Evolutionary conservation across 352 stramenopile genomes (phyloP).

Genomic region (Phytophthora constricta): DNA sequence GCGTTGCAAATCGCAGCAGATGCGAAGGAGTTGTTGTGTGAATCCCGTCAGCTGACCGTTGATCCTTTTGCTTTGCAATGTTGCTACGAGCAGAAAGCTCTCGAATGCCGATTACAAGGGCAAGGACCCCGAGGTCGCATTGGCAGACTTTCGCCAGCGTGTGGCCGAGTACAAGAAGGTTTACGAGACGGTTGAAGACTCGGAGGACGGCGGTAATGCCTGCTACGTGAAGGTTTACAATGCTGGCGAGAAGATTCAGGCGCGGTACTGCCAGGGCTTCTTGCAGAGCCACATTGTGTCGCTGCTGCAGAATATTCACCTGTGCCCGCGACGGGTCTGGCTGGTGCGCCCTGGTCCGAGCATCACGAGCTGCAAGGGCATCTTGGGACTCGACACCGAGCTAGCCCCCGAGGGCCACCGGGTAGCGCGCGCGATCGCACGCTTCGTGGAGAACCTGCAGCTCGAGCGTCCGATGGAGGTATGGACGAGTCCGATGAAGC

Average conservation of each 20-base stretch:
- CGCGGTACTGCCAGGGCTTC: conserved; percentile 86
- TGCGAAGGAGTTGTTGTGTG: conserved; percentile 8
- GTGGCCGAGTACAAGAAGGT: conserved; percentile 94
- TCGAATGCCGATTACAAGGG: conserved; percentile 92
- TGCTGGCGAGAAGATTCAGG: conserved; percentile 92
- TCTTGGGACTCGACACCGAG: conserved; percentile 84
- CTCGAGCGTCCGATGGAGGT: conserved; percentile 78
- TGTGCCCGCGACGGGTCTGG: conserved; percentile 90
- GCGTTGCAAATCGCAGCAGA: conserved; percentile 31
- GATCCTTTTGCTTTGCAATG: conserved; percentile 7
- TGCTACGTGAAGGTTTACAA: conserved; percentile 96
- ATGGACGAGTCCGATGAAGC: conserved; percentile 87
- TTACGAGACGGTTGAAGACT: conserved; percentile 93
- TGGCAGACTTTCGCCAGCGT: conserved; percentile 89
- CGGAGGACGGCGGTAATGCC: conserved; percentile 71
- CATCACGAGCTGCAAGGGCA: conserved; percentile 75
- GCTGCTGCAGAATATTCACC: conserved; percentile 92
- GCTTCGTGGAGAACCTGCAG: conserved; percentile 85
- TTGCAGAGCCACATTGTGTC: conserved; percentile 89
- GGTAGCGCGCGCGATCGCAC: conserved; percentile 82
- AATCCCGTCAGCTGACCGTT: conserved; percentile 26
- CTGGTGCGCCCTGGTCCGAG: conserved; percentile 89
- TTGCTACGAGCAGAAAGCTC: conserved; percentile 56
- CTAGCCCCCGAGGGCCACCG: conserved; percentile 80
- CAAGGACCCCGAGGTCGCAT: conserved; percentile 83